phyloP scores from a whole-genome alignment of 345 rosid species.

The Aegle marmelos region DNA sequence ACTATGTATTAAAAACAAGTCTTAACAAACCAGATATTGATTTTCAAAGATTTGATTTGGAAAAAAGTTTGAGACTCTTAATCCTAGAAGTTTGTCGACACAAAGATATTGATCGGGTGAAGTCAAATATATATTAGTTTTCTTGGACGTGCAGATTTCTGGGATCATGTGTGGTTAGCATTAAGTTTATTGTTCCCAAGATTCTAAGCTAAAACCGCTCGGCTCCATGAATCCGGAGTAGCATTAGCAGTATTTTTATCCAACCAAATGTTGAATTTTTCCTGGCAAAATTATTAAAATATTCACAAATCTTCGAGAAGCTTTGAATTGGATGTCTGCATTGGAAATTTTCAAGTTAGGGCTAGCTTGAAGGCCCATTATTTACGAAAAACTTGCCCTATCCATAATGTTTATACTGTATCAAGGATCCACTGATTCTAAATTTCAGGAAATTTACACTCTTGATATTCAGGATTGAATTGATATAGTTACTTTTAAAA shows the following conservation, averaged over 20 bases:
- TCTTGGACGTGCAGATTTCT: slow-evolving; percentile 23
- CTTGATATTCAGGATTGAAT: too few species aligned
- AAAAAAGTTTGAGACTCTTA: not conserved
- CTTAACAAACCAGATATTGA: not conserved
- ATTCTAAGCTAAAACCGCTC: not conserved
- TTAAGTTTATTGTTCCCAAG: not conserved
- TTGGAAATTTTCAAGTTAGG: not conserved
- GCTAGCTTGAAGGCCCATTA: not conserved
- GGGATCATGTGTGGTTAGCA: slow-evolving; percentile 11
- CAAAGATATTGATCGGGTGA: not conserved
- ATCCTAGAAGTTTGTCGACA: slow-evolving; percentile 9
- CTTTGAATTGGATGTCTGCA: slow-evolving; percentile 3
- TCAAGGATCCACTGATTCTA: not conserved
- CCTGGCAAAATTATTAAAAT: not conserved
- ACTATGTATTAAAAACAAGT: too few species aligned
- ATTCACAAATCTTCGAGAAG: not conserved
- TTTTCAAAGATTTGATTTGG: not conserved
- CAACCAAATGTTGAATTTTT: not conserved
- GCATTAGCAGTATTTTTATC: not conserved
- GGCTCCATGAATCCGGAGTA: not conserved
- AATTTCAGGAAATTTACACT: not conserved
- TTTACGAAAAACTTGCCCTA: too few species aligned
- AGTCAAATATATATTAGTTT: not conserved
- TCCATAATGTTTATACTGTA: not conserved
- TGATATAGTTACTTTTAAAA: too few species aligned